Conservation (phyloP, 768 basidiomycete genomes). For the Leccinum arenicola region DNA sequence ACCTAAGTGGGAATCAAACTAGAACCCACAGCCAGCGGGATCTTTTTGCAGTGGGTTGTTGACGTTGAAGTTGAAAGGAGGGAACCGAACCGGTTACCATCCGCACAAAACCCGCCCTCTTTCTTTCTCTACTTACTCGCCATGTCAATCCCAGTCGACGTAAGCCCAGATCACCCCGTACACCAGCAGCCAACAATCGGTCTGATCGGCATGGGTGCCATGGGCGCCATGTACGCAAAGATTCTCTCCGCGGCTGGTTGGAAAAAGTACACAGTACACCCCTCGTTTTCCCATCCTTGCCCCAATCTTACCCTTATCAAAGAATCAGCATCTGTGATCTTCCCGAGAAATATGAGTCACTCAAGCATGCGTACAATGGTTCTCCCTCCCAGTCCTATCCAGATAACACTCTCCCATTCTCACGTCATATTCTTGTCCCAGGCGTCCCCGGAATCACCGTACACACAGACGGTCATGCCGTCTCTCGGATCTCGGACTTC, state of each 20-base stretch:
- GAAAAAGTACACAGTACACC: slow-evolving; percentile 55
- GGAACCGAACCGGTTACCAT: background rate
- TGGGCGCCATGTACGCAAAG: slow-evolving; percentile 93
- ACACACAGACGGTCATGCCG: slow-evolving; percentile 77
- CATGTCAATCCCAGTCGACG: slow-evolving; percentile 23
- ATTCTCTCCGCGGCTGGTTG: slow-evolving; percentile 78
- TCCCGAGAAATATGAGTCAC: slow-evolving; percentile 64
- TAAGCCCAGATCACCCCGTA: slow-evolving; percentile 34
- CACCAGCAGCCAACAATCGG: slow-evolving; percentile 76
- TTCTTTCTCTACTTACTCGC: background rate
- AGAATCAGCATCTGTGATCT: slow-evolving; percentile 92
- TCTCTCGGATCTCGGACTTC: slow-evolving; percentile 87
- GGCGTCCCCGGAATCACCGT: slow-evolving; percentile 63
- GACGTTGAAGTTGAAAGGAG: background rate
- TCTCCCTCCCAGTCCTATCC: background rate
- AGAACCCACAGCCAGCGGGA: background rate
- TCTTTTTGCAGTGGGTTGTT: background rate
- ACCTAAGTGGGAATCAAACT: background rate
- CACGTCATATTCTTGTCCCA: slow-evolving; percentile 23
- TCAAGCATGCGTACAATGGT: slow-evolving; percentile 65
- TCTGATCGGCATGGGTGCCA: slow-evolving; percentile 95
- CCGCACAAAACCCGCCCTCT: background rate
- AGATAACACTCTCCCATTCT: slow-evolving; percentile 4
- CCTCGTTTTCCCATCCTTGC: background rate
- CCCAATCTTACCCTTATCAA: background rate